Evolutionary conservation across 169 alveolate genomes (phyloP).

Genomic region (Blepharisma undulans): DNA sequence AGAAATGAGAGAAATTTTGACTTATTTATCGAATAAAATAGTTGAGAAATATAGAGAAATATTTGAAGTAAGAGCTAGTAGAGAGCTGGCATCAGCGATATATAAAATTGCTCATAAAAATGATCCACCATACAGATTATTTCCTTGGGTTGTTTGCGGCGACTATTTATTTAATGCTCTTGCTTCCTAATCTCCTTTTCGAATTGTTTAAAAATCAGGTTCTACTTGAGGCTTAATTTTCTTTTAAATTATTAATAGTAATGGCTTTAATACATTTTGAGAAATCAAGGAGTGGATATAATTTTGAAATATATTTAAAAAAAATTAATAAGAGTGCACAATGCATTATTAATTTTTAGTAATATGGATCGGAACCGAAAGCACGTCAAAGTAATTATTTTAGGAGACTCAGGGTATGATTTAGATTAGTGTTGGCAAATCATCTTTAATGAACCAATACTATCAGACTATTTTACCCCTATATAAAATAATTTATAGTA

Average conservation of each 20-base stretch:
- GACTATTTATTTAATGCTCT: not conserved
- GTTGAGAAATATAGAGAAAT: not conserved
- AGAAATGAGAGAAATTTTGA: not conserved
- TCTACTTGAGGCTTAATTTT: too few relatives aligned
- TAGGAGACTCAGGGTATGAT: conserved; percentile 97
- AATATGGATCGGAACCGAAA: conserved; percentile 76
- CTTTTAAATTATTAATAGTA: too few relatives aligned
- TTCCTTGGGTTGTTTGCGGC: conserved; percentile 1
- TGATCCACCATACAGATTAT: not conserved
- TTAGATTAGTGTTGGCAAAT: conserved; percentile 95
- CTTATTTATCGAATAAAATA: not conserved
- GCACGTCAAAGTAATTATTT: conserved; percentile 93
- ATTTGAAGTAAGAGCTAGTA: not conserved
- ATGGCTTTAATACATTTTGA: too few relatives aligned
- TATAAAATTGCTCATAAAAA: conserved; percentile 12
- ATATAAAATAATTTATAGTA: too few relatives aligned
- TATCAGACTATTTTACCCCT: conserved; percentile 95
- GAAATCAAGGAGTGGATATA: too few relatives aligned
- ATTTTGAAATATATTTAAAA: too few relatives aligned
- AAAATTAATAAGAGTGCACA: too few relatives aligned
- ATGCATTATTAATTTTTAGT: too few relatives aligned
- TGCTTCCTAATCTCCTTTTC: not conserved
- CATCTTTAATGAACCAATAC: conserved; percentile 97
- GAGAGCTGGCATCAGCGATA: not conserved
- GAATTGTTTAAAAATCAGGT: too few relatives aligned